Conservation (phyloP, 2,329 filamentous ascomycete species). For the Aspergillus sp. region DNA sequence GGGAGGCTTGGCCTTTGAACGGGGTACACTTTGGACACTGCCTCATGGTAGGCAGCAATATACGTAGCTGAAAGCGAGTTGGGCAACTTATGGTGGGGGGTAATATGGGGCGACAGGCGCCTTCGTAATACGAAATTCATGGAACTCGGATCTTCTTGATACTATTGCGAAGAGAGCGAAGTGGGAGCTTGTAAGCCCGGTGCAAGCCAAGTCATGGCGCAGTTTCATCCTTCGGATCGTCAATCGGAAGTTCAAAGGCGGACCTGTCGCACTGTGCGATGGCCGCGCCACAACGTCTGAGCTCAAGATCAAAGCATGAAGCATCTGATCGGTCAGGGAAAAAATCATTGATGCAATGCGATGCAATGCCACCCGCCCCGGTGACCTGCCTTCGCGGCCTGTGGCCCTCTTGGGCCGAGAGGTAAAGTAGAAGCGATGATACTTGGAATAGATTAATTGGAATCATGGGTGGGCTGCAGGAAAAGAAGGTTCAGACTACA, state of each 20-base stretch:
- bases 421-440: not conserved
- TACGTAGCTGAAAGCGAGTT: not conserved
- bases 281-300: conserved; percentile 3
- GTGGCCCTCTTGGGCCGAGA: not conserved
- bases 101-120: not conserved
- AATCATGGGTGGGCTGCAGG: not conserved
- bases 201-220: not conserved
- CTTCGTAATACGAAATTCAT: not conserved
- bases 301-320: conserved; percentile 2
- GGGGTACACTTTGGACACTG: too few relatives aligned
- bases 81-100: not conserved
- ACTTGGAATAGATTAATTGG: not conserved
- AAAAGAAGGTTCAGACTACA: not conserved
- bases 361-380: conserved; percentile 2
- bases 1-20: too few relatives aligned
- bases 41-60: not conserved
- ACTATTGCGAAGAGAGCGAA: too few relatives aligned
- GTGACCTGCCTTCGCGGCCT: too few relatives aligned
- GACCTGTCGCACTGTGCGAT: not conserved
- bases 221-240: not conserved
- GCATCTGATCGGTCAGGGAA: not conserved
- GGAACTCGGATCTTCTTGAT: too few relatives aligned
- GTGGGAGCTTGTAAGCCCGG: not conserved
- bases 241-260: not conserved
- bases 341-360: not conserved